These are phyloP conservation scores for Labyrinthula sp. DNA, from an alignment of 352 stramenopile species.

Conservation along the genomic window DNA sequence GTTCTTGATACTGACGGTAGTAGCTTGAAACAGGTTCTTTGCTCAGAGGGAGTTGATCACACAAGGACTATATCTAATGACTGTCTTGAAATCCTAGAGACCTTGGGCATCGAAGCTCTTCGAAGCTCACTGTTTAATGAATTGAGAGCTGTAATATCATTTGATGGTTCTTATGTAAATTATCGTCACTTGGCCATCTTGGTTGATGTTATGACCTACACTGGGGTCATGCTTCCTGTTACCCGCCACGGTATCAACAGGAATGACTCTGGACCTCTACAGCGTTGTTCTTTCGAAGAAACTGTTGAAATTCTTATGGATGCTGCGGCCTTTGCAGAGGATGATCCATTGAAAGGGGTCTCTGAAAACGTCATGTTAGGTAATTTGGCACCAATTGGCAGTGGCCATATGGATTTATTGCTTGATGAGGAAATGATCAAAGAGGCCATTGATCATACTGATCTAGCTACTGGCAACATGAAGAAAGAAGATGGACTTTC, in stretches of 20 bases:
- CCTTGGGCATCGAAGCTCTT: slow-evolving; percentile 70
- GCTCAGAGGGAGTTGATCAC: slow-evolving; percentile 81
- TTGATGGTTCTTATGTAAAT: slow-evolving; percentile 98
- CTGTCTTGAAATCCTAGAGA: slow-evolving; percentile 93
- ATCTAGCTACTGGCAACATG: slow-evolving; percentile 45
- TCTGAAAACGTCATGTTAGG: slow-evolving; percentile 97
- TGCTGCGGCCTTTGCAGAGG: slow-evolving; percentile 84
- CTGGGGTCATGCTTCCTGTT: slow-evolving; percentile 84
- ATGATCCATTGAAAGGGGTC: slow-evolving; percentile 84
- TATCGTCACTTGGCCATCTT: slow-evolving; percentile 94
- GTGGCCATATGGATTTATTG: slow-evolving; percentile 86
- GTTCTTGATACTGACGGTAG: slow-evolving; percentile 96
- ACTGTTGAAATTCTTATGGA: slow-evolving; percentile 99
- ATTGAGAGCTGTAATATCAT: slow-evolving; percentile 90
- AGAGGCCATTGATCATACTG: slow-evolving; percentile 86
- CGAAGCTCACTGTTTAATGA: slow-evolving; percentile 71
- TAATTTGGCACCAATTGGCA: slow-evolving; percentile 80
- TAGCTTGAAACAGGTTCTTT: slow-evolving; percentile 89
- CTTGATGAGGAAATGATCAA: slow-evolving; percentile 91
- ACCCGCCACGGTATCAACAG: slow-evolving; percentile 97
- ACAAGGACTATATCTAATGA: slow-evolving; percentile 93
- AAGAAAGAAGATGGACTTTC: slow-evolving; percentile 60
- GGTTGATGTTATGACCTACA: slow-evolving; percentile 97
- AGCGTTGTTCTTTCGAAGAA: slow-evolving; percentile 96
- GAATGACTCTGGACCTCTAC: slow-evolving; percentile 85